Conservation (phyloP, 2,329 filamentous ascomycete species). For the Aspergillus calidoustus region DNA sequence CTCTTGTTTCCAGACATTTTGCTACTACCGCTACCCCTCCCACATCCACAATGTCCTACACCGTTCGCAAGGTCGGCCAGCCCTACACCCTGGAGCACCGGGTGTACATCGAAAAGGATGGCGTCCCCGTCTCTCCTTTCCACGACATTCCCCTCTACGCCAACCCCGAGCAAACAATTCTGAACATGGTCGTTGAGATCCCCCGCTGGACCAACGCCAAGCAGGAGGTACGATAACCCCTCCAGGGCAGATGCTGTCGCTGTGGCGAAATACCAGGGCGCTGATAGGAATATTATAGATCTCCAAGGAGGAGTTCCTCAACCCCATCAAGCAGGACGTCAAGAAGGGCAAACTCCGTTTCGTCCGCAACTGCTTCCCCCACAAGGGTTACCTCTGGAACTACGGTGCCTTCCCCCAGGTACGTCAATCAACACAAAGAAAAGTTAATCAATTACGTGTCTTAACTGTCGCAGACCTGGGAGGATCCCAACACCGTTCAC, state of each 20-base stretch:
- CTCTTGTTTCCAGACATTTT: conserved; percentile 55
- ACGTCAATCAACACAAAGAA: conserved; percentile 39
- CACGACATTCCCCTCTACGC: conserved; percentile 98
- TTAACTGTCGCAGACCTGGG: conserved; percentile 76
- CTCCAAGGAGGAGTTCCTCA: conserved; percentile 97
- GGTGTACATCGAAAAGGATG: conserved; percentile 98
- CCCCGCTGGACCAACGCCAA: conserved; percentile 99
- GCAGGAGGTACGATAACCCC: conserved; percentile 75
- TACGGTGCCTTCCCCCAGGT: conserved; percentile 99
- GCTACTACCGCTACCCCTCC: conserved; percentile 42
- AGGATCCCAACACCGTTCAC: conserved; percentile 94
- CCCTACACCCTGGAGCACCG: conserved; percentile 96
- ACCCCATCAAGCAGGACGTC: conserved; percentile 98
- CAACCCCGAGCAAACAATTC: conserved; percentile 91
- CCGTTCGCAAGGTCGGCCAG: conserved; percentile 82
- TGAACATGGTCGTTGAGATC: conserved; percentile 99
- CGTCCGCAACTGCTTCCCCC: conserved; percentile 99
- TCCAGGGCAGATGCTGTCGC: background rate
- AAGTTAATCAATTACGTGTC: background rate
- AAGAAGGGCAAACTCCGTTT: conserved; percentile 99
- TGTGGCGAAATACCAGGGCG: conserved; percentile 15
- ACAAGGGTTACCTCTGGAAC: conserved; percentile 99
- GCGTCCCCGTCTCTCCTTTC: conserved; percentile 89
- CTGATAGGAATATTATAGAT: conserved; percentile 63
- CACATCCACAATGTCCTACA: conserved; percentile 59